phyloP scores from a whole-genome alignment of 2,329 filamentous ascomycete species.

The Cercospora sesami region DNA sequence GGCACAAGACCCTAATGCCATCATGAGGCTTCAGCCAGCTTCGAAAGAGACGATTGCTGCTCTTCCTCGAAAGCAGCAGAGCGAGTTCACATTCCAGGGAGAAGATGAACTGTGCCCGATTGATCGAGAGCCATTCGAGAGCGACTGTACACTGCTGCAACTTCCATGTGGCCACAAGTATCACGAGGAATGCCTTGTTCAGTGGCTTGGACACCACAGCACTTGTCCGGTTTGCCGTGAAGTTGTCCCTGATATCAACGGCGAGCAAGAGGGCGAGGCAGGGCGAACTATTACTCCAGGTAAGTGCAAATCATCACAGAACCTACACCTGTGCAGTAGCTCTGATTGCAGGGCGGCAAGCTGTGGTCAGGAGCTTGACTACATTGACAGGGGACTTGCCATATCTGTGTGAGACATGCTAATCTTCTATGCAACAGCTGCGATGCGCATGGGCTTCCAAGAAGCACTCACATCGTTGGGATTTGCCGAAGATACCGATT shows the following conservation, averaged over 20 bases:
- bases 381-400: not conserved
- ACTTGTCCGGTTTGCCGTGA: conserved; percentile 31
- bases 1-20: conserved; percentile 30
- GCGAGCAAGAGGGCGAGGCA: not conserved
- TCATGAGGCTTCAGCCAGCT: conserved; percentile 20
- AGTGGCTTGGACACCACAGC: conserved; percentile 28
- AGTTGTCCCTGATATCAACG: conserved; percentile 14
- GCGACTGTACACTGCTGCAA: conserved; percentile 21
- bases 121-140: conserved; percentile 22
- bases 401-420: not conserved
- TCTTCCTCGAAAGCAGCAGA: conserved; percentile 22
- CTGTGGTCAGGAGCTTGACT: not conserved
- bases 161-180: conserved; percentile 31
- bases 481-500: not conserved
- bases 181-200: conserved; percentile 27
- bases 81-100: conserved; percentile 14
- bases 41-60: conserved; percentile 25
- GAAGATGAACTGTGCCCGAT: conserved; percentile 24
- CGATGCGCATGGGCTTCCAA: not conserved
- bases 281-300: not conserved
- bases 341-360: not conserved
- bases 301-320: not conserved
- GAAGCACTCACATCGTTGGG: conserved; percentile 10
- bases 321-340: not conserved
- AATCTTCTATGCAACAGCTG: not conserved